Evolutionary conservation across 2,329 filamentous ascomycete species (phyloP).

Genomic region (Ceratocystis papillata): DNA sequence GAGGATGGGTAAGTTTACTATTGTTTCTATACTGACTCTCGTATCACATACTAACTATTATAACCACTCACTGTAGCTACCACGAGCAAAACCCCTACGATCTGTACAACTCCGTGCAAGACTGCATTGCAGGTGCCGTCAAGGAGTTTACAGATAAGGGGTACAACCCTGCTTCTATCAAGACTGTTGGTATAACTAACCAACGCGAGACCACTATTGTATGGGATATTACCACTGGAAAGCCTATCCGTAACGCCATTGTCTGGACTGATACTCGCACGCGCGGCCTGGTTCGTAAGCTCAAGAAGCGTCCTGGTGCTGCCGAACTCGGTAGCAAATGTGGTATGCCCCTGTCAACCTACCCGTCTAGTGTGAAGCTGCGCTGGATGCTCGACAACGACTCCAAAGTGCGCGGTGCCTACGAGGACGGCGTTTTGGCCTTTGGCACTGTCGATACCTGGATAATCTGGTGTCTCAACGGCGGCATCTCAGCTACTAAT

Average conservation of each 20-base stretch:
- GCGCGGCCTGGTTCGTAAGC: slow-evolving; percentile 57
- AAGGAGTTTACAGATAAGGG: slow-evolving; percentile 61
- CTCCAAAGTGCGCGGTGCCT: slow-evolving; percentile 57
- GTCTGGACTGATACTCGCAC: slow-evolving; percentile 87
- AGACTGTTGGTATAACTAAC: slow-evolving; percentile 74
- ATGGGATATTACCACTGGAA: slow-evolving; percentile 71
- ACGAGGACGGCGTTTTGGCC: slow-evolving; percentile 62
- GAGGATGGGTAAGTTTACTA: slow-evolving; percentile 59
- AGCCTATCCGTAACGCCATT: slow-evolving; percentile 73
- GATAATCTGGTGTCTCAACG: slow-evolving; percentile 77
- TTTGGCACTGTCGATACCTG: slow-evolving; percentile 86
- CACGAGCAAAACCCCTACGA: slow-evolving; percentile 79
- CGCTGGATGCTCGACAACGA: slow-evolving; percentile 70
- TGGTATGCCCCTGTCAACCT: slow-evolving; percentile 76
- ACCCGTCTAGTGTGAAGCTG: slow-evolving; percentile 77
- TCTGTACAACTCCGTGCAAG: slow-evolving; percentile 62
- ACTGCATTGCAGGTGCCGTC: slow-evolving; percentile 67
- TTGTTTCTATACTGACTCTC: slow-evolving; percentile 6
- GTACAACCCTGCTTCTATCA: slow-evolving; percentile 56
- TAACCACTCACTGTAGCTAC: slow-evolving; percentile 47
- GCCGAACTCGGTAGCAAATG: slow-evolving; percentile 60
- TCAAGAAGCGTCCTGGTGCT: slow-evolving; percentile 57
- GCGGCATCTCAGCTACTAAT: slow-evolving; percentile 45
- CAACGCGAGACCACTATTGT: slow-evolving; percentile 81
- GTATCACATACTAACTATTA: slow-evolving; percentile 3